phyloP scores from a whole-genome alignment of 371 early-diverging fungal species.

The Mortierella polycephala region DNA sequence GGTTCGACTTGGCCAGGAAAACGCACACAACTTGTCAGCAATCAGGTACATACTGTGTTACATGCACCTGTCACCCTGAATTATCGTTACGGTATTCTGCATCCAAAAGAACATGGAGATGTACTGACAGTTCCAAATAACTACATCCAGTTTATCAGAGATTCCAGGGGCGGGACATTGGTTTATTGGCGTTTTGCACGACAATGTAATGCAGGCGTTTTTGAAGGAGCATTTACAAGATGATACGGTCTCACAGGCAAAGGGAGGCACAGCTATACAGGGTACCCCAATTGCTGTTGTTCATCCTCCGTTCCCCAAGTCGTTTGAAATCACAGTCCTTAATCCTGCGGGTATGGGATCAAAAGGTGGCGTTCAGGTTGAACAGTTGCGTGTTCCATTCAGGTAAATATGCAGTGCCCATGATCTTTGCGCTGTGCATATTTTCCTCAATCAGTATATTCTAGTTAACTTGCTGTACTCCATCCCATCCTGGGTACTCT shows the following conservation, averaged over 20 bases:
- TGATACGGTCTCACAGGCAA: conserved; percentile 13
- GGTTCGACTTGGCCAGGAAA: conserved; percentile 70
- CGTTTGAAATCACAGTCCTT: conserved; percentile 67
- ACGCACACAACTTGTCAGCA: conserved; percentile 55
- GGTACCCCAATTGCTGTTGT: neutral
- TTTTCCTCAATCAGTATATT: too few species aligned
- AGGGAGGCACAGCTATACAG: neutral
- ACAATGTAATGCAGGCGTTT: conserved; percentile 60
- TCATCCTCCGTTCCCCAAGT: conserved; percentile 52
- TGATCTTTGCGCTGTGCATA: too few species aligned
- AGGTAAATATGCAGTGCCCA: conserved; percentile 45
- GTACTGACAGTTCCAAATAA: too few species aligned
- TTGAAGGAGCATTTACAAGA: conserved; percentile 43
- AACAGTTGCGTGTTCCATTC: conserved; percentile 72
- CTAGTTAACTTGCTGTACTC: neutral
- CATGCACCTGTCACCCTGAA: neutral
- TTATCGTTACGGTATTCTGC: neutral
- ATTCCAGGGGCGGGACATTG: conserved; percentile 70
- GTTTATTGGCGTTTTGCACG: conserved; percentile 68
- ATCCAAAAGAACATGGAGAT: neutral
- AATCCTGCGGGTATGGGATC: conserved; percentile 75
- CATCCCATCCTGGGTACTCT: neutral
- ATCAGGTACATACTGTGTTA: conserved; percentile 42
- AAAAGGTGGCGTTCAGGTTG: conserved; percentile 68
- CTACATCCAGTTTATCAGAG: conserved; percentile 63